phyloP scores from a whole-genome alignment of 176 grass and related monocot species.

The Lolium rigidum region DNA sequence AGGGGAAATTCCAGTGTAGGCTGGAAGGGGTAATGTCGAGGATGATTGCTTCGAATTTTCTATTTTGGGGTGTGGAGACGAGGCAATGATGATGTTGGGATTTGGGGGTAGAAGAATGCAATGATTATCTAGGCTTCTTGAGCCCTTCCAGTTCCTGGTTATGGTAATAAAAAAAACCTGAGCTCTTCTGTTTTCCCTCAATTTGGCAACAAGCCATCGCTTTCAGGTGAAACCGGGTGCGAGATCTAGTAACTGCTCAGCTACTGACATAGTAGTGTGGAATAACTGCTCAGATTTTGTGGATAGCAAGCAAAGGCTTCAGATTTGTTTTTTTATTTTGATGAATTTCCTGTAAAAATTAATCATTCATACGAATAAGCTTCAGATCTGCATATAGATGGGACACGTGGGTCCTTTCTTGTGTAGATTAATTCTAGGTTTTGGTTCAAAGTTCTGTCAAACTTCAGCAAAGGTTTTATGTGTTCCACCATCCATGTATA shows the following conservation, averaged over 20 bases:
- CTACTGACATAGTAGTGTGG: not conserved
- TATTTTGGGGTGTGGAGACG: not conserved
- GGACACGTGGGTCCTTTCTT: too few relatives aligned
- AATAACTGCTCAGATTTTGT: conserved; percentile 12
- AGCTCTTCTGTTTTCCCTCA: not conserved
- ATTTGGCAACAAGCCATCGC: conserved; percentile 26
- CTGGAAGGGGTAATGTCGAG: not conserved
- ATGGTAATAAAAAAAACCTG: not conserved
- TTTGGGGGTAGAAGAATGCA: not conserved
- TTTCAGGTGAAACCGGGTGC: conserved; percentile 10
- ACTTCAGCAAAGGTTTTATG: too few relatives aligned
- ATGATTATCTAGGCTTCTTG: not conserved
- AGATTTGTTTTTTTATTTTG: too few relatives aligned
- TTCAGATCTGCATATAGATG: too few relatives aligned
- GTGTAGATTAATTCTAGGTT: too few relatives aligned
- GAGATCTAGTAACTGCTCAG: not conserved
- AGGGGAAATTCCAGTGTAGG: not conserved
- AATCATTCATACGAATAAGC: too few relatives aligned
- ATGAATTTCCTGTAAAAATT: too few relatives aligned
- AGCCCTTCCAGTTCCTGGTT: not conserved
- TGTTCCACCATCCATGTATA: too few relatives aligned
- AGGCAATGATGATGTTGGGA: not conserved
- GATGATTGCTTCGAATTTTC: not conserved
- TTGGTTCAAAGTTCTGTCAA: too few relatives aligned
- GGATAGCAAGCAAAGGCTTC: too few relatives aligned